phyloP scores from a whole-genome alignment of 495 filamentous ascomycete genomes.

The Aspergillus conjunctus region DNA sequence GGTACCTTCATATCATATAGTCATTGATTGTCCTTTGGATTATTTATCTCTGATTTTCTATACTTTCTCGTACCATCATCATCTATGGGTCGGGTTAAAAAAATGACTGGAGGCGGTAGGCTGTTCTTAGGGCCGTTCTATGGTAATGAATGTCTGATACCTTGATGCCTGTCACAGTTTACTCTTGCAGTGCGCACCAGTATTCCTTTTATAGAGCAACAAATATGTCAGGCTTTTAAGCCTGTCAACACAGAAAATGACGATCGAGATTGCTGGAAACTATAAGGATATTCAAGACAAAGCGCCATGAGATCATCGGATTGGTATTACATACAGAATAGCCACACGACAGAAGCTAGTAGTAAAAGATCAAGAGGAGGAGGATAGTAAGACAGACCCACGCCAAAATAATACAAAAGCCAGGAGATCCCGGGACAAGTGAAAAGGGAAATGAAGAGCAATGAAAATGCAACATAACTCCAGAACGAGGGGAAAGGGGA shows the following conservation, averaged over 20 bases:
- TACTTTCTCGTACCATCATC: background rate
- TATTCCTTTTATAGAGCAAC: no score
- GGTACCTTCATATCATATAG: constrained; percentile 24
- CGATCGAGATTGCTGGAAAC: background rate
- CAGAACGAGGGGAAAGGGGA: constrained; percentile 15
- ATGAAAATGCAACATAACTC: constrained; percentile 19
- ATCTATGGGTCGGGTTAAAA: background rate
- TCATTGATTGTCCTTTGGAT: constrained; percentile 5
- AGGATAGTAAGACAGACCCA: constrained; percentile 7
- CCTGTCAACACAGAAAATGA: background rate
- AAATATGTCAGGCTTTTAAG: background rate
- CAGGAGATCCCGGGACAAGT: constrained; percentile 14
- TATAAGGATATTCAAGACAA: background rate
- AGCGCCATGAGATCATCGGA: constrained; percentile 27
- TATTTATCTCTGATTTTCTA: background rate
- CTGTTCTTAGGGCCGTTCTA: no score
- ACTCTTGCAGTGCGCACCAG: no score
- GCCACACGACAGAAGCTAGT: constrained; percentile 15
- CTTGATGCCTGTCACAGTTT: no score
- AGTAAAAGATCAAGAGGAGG: background rate
- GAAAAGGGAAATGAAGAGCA: constrained; percentile 9
- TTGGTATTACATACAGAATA: constrained; percentile 24
- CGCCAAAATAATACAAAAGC: constrained; percentile 20
- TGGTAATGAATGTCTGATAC: no score
- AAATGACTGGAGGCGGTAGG: background rate